Percentiles rank a stretch among this genome's conserved stretches.
phyloP scores from a whole-genome alignment of 2,329 filamentous ascomycete species.

The Tolypocladium pustulatum region DNA sequence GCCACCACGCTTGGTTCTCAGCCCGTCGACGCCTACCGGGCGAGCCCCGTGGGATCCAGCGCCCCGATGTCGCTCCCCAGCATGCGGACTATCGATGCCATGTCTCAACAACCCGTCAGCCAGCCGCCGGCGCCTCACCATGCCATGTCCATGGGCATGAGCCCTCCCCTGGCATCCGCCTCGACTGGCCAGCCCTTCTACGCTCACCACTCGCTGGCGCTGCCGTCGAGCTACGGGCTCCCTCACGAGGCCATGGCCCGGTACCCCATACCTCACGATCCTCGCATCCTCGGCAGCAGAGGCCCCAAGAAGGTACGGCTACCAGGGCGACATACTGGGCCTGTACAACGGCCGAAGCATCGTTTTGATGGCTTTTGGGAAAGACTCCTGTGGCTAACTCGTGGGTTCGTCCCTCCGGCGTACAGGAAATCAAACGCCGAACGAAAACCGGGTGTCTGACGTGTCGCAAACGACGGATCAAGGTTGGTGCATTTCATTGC shows the following conservation, averaged over 20 bases:
- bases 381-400: background rate
- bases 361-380: background rate
- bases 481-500: conserved; percentile 34
- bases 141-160: conserved; percentile 25
- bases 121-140: conserved; percentile 18
- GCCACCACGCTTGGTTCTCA: conserved; percentile 13
- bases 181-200: conserved; percentile 31
- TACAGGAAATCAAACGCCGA: conserved; percentile 50
- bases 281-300: conserved; percentile 34
- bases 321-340: background rate
- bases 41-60: conserved; percentile 16
- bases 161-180: conserved; percentile 16
- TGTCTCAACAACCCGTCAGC: conserved; percentile 15
- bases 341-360: background rate
- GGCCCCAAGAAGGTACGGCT: conserved; percentile 46
- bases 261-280: conserved; percentile 38
- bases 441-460: conserved; percentile 55
- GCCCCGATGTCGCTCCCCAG: conserved; percentile 25
- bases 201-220: conserved; percentile 23
- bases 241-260: conserved; percentile 31
- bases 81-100: conserved; percentile 29
- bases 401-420: background rate
- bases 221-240: conserved; percentile 28
- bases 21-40: conserved; percentile 18
- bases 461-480: conserved; percentile 51